These are phyloP conservation scores for Zygosaccharomyces pseudobailii DNA, from an alignment of 1,139 yeast genomes.

Conservation along the genomic window DNA sequence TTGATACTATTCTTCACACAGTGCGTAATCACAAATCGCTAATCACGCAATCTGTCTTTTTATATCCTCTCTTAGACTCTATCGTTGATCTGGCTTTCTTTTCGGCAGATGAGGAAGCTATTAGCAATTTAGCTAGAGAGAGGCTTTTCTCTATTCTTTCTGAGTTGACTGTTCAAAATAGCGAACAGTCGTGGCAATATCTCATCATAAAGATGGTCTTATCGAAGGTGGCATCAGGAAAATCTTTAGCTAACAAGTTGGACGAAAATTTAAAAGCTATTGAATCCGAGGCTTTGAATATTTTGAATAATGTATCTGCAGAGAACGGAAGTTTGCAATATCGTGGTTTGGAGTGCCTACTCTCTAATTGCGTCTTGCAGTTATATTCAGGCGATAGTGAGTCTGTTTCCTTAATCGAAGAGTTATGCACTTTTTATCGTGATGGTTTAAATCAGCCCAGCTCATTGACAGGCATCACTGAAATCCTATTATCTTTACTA, in stretches of 20 bases:
- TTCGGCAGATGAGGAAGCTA: constrained; percentile 23
- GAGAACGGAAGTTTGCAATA: constrained; percentile 37
- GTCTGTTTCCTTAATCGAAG: constrained; percentile 69
- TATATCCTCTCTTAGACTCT: constrained; percentile 48
- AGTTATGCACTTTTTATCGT: constrained; percentile 54
- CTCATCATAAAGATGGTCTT: constrained; percentile 36
- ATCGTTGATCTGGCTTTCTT: constrained; percentile 58
- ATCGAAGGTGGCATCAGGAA: constrained; percentile 34
- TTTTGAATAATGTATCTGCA: constrained; percentile 45
- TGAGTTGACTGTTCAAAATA: constrained; percentile 46
- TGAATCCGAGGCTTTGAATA: constrained; percentile 47
- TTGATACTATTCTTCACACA: constrained; percentile 61
- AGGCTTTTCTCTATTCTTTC: constrained; percentile 61
- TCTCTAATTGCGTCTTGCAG: constrained; percentile 75
- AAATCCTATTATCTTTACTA: constrained; percentile 69
- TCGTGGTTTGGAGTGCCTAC: constrained; percentile 54
- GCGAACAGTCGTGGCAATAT: constrained; percentile 57
- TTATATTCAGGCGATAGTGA: constrained; percentile 76
- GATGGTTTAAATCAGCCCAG: constrained; percentile 35
- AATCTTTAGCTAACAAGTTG: constrained; percentile 40
- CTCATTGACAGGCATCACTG: constrained; percentile 64
- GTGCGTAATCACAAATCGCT: constrained; percentile 45
- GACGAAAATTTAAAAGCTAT: constrained; percentile 52
- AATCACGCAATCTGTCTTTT: constrained; percentile 35
- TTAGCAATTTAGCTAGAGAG: constrained; percentile 45